phyloP scores from a whole-genome alignment of 306 rosid species.

The Styphnolobium japonicum region DNA sequence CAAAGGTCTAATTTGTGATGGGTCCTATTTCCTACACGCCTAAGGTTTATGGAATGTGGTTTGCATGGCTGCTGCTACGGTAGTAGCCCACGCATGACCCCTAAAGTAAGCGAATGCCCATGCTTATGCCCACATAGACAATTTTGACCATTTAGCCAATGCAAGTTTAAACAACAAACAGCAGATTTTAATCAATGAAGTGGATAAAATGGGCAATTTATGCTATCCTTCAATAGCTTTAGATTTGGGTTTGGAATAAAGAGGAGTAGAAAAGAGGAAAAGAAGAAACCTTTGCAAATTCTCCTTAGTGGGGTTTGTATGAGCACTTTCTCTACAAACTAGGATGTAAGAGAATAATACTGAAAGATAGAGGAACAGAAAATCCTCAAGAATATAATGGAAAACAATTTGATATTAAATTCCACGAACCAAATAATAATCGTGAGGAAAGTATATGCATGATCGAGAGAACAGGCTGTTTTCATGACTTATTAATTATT shows the following conservation, averaged over 20 bases:
- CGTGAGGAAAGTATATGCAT: slow-evolving; percentile 36
- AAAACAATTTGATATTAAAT: slow-evolving; percentile 39
- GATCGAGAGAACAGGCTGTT: slow-evolving; percentile 1
- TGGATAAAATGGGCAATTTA: slow-evolving; percentile 47
- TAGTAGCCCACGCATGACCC: slow-evolving; percentile 47
- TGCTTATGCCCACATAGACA: slow-evolving; percentile 28
- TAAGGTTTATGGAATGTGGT: slow-evolving; percentile 25
- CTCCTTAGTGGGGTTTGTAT: slow-evolving; percentile 64
- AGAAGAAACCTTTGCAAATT: slow-evolving; percentile 46
- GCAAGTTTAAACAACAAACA: not conserved
- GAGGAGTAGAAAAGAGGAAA: slow-evolving; percentile 40
- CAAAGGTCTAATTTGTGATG: slow-evolving; percentile 35
- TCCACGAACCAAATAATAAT: slow-evolving; percentile 45
- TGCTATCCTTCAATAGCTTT: slow-evolving; percentile 43
- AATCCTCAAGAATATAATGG: slow-evolving; percentile 49
- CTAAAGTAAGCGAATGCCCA: slow-evolving; percentile 34
- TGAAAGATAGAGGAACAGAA: slow-evolving; percentile 34
- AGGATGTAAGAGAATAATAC: slow-evolving; percentile 45
- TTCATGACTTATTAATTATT: slow-evolving; percentile 13
- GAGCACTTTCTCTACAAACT: slow-evolving; percentile 60
- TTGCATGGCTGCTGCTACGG: slow-evolving; percentile 49
- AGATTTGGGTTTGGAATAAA: slow-evolving; percentile 87
- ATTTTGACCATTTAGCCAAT: slow-evolving; percentile 28
- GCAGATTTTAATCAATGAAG: not conserved
- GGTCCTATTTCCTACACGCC: slow-evolving; percentile 49